Evolutionary conservation across 495 filamentous ascomycete genomes (phyloP).

Genomic region (Alectoria sarmentosa): DNA sequence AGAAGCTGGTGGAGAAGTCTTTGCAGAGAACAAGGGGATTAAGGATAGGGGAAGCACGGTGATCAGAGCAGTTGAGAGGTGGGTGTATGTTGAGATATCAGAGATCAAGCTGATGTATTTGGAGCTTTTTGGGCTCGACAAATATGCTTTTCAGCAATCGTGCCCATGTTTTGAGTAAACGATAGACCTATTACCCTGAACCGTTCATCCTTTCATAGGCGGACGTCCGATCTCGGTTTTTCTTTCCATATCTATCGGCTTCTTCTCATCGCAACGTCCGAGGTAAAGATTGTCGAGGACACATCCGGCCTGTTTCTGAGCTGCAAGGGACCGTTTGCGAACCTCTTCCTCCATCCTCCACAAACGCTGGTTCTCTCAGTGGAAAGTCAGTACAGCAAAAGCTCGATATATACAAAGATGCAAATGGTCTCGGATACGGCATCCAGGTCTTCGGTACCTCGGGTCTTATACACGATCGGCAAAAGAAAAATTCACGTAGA

Average conservation of each 20-base stretch:
- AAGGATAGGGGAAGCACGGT: neutral
- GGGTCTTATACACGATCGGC: constrained; percentile 5
- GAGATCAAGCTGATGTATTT: neutral
- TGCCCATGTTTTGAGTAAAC: neutral
- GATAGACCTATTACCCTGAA: neutral
- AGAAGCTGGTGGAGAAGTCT: neutral
- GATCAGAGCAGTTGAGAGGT: neutral
- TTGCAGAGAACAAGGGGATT: neutral
- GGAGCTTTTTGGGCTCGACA: neutral
- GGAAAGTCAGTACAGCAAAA: constrained; percentile 6
- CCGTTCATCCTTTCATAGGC: neutral
- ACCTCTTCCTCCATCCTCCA: constrained; percentile 19
- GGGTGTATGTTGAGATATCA: neutral
- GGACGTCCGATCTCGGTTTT: too few relatives aligned
- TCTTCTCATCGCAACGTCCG: constrained; percentile 3
- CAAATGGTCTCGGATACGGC: too few relatives aligned
- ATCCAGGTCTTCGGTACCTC: too few relatives aligned
- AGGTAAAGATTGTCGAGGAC: constrained; percentile 8
- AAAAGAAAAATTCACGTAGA: constrained; percentile 12
- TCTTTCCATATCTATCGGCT: too few relatives aligned
- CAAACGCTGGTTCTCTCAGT: constrained; percentile 17
- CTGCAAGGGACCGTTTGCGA: constrained; percentile 13
- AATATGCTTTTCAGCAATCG: neutral
- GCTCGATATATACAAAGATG: too few relatives aligned
- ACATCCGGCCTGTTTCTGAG: constrained; percentile 17